Conservation (phyloP, 2,329 filamentous ascomycete species). For the Bipolaris bicolor region DNA sequence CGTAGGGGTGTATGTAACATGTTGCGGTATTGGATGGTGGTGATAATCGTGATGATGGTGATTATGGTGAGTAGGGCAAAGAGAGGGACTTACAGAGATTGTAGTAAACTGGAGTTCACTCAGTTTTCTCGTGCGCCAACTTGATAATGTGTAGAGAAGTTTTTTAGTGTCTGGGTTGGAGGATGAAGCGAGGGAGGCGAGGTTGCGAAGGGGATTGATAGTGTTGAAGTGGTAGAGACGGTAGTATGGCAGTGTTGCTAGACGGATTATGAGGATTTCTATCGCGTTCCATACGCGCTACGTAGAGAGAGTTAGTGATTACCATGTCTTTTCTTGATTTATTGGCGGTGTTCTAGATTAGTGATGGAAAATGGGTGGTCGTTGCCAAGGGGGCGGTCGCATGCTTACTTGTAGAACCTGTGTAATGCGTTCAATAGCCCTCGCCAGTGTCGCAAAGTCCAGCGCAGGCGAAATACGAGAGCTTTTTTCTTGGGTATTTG, state of each 20-base stretch:
- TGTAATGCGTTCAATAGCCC: neutral
- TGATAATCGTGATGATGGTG: no score
- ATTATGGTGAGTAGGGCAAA: no score
- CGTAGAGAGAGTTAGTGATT: neutral
- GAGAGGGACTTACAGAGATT: neutral
- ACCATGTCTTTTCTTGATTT: neutral
- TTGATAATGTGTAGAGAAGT: neutral
- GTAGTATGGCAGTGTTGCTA: neutral
- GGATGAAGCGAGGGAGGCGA: neutral
- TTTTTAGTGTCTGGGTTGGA: neutral
- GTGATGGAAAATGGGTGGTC: neutral
- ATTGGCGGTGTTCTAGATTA: no score
- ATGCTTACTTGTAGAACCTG: neutral
- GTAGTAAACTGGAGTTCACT: neutral
- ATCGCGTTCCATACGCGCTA: neutral
- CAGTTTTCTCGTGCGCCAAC: neutral
- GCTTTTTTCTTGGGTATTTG: neutral
- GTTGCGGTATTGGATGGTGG: neutral
- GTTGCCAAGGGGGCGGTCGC: neutral
- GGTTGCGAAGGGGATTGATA: neutral
- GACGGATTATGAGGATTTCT: neutral
- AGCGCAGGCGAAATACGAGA: neutral
- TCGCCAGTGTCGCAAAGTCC: neutral
- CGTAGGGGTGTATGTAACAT: neutral
- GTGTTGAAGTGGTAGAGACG: constrained; percentile 5